Evolutionary conservation across 805 yeast genomes (phyloP), one percentile per base, ranked within the genome.

Genomic region (Scheffersomyces amazonensis): DNA sequence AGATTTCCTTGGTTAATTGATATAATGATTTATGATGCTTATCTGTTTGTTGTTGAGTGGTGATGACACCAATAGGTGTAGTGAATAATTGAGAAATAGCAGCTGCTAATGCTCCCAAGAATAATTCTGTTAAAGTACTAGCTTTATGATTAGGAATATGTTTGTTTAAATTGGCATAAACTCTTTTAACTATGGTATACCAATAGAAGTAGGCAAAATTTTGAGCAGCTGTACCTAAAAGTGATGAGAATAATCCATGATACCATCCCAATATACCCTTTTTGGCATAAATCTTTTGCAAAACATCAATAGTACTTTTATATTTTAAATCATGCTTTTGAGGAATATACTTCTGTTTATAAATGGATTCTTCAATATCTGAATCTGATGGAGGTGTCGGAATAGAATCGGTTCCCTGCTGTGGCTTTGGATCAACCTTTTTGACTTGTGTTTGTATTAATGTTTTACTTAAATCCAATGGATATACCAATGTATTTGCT

Each of bases 151-250:
- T 56, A 39, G 69, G 69, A 12, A 57, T 46, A 32, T 60, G 60
- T 42, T 56, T 58, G 36, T 66, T 42, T 34, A 62, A 40, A 35
- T 60, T 64, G 42, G 75, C 69, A 60, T 78, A 81, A 13, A 73
- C 60, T 37, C 74, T 71, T 44, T 87, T 76, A 13, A 86, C 79
- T 29, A 84, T 63, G 4, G 89, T 81, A 60, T 87, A 87, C 93
- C 95, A 87, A 61, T 86, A 87, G 59, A 87, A 87, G 60, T 87
- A 87, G 21, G 87, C 81, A 55, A 87, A 87, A 49, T 82, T 83
- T 54, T 85, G 87, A 7, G 84, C 78, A 2, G 90, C 89, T 9
- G 81, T 77, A 2, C 89, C 88, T 15, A 81, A 51, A 30, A 86
- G 62, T 1, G 86, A 76, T 1, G 89, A 80, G 2, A 76, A 62